These are phyloP conservation scores for Thalassiosira mediterranea DNA, from an alignment of 352 stramenopile genomes.

Conservation along the genomic window DNA sequence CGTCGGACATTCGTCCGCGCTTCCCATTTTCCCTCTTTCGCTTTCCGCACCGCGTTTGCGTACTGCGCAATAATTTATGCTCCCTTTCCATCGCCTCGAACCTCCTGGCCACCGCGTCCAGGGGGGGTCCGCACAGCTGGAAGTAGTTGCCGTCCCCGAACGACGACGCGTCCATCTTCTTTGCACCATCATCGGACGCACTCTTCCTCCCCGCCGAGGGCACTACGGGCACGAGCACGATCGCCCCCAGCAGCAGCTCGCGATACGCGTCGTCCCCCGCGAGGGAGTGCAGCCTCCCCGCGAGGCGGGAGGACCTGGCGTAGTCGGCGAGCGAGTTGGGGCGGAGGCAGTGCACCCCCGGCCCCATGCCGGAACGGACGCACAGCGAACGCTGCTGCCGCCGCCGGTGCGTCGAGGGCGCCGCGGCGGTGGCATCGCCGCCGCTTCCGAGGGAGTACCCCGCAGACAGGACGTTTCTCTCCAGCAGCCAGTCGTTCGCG, in stretches of 20 bases:
- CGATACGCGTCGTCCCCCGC: constrained; percentile 75
- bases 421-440: constrained; percentile 10
- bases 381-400: background rate
- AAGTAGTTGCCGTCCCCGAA: constrained; percentile 65
- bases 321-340: constrained; percentile 65
- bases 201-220: background rate
- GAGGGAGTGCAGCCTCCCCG: constrained; percentile 53
- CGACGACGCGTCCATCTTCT: too few relatives aligned
- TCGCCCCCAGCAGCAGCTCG: constrained; percentile 67
- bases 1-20: background rate
- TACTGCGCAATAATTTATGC: background rate
- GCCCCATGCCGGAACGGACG: constrained; percentile 56
- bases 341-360: constrained; percentile 62
- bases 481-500: constrained; percentile 45
- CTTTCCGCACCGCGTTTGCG: background rate
- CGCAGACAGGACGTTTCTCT: constrained; percentile 44
- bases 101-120: constrained; percentile 42
- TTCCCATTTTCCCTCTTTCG: background rate
- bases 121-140: constrained; percentile 68
- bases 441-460: constrained; percentile 39
- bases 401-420: background rate
- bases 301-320: constrained; percentile 60
- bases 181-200: background rate
- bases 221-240: constrained; percentile 66
- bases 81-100: constrained; percentile 28